Base-by-base conservation (phyloP, 139 green algal genomes). In the Monoraphidium neglectum region DNA sequence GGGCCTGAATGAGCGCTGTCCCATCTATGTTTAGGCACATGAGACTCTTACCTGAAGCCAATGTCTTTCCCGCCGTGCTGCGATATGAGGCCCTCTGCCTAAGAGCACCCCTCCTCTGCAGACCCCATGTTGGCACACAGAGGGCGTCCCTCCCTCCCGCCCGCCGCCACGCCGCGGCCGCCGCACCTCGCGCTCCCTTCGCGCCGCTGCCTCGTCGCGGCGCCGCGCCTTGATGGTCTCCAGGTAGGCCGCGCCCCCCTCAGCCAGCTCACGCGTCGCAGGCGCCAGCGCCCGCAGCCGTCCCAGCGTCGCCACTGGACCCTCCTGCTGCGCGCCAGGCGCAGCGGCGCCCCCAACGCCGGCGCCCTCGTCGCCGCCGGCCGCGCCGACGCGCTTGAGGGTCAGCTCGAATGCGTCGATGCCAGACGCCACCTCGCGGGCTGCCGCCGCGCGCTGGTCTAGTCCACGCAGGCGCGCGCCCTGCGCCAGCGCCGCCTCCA, bases 351-450 rank as follows among this genome's bases (percentile, higher is more conserved):
- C 30, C 15, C 46, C 30, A 10, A 5, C 51, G 60, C 67, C 80
- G 59, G 76, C 68, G 43, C 68, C 75, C 15, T 57, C 32, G 12
- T 54, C 72, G 60, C 80, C 77, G 8, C 64, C 63, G 38, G 82
- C 85, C 32, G 38, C 57, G 16, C 35, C 63, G 35, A 95, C 76
- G 6, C 86, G 80, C 77, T 87, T 88, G 74, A 95, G 87, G 51
- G 90, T 94, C 61, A 88, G 86, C 74, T 95, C 91, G 76, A 94
- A 94, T 0, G 74, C 81, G 40, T 91, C 87, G 56, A 95, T 95
- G 74, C 89, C 89, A 1, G 56, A 16, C 3, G 66, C 69, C 60
- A 87, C 84, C 36, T 93, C 86, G 49, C 79, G 67, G 16, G 72
- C 74, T 16, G 87, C 86, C 56, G 78, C 78, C 15, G 69, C 59